Percentiles rank a stretch among this genome's conserved stretches.
Conservation (phyloP, 306 rosid species). For the Biancaea sappan region DNA sequence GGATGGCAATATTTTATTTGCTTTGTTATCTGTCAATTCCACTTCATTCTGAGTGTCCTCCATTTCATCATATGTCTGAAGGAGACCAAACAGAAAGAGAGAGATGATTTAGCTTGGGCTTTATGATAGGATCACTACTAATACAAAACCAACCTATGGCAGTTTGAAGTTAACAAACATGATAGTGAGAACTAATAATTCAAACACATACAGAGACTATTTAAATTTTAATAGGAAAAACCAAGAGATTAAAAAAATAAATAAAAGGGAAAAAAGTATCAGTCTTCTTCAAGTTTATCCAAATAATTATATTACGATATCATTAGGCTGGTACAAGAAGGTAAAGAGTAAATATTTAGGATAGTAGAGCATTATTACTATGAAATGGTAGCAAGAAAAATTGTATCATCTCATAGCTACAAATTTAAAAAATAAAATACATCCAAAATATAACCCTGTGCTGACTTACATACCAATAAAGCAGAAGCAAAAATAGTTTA, state of each 20-base stretch:
- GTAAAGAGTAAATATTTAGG: not conserved
- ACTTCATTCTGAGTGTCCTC: conserved; percentile 38
- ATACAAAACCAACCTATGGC: conserved; percentile 13
- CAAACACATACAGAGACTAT: not conserved
- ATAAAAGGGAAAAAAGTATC: not conserved
- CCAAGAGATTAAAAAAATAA: not conserved
- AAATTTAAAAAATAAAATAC: not conserved
- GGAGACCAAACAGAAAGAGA: conserved; percentile 16
- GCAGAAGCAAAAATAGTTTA: not conserved
- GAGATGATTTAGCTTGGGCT: conserved; percentile 19
- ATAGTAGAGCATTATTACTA: not conserved
- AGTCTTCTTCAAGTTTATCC: not conserved
- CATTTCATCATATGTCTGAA: conserved; percentile 51
- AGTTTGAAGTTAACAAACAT: conserved; percentile 11
- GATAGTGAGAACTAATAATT: not conserved
- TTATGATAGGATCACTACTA: not conserved
- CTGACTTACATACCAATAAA: not conserved
- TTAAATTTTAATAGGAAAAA: not conserved
- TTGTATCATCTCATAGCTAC: not conserved
- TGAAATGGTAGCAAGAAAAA: not conserved
- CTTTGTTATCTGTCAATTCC: conserved; percentile 36
- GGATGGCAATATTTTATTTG: conserved; percentile 31
- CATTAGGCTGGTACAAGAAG: conserved; percentile 1
- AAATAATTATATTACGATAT: not conserved
- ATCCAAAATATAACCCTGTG: not conserved